Evolutionary conservation across 2,329 filamentous ascomycete genomes (phyloP).

Genomic region (Aschersonia sp.): DNA sequence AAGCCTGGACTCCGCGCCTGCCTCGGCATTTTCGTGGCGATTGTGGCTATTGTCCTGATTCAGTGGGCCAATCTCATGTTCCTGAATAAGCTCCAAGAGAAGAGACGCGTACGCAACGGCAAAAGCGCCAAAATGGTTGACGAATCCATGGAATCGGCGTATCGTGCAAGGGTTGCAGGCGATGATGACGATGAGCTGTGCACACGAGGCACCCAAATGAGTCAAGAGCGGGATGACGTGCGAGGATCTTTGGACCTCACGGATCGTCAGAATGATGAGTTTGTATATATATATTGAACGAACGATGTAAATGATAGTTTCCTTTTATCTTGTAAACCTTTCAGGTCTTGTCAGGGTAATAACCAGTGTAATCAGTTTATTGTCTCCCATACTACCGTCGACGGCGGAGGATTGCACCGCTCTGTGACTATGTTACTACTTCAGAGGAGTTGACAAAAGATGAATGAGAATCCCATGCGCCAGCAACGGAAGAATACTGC

Average conservation of each 20-base stretch:
- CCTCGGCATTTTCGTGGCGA: conserved; percentile 36
- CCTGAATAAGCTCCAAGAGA: conserved; percentile 42
- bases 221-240: conserved; percentile 22
- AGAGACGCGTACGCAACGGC: conserved; percentile 39
- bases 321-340: not conserved
- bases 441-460: too few relatives aligned
- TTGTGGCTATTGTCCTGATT: conserved; percentile 36
- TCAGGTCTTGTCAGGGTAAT: not conserved
- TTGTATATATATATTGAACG: conserved; percentile 43
- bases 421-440: too few relatives aligned
- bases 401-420: too few relatives aligned
- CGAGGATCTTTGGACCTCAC: conserved; percentile 46
- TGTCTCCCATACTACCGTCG: too few relatives aligned
- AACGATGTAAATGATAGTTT: not conserved
- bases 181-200: conserved; percentile 3
- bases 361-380: too few relatives aligned
- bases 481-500: too few relatives aligned
- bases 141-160: conserved; percentile 42
- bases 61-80: conserved; percentile 40
- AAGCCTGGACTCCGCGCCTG: conserved; percentile 40
- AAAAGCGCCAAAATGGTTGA: conserved; percentile 47
- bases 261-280: conserved; percentile 53
- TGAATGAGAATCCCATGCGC: too few relatives aligned
- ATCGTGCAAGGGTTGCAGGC: conserved; percentile 13
- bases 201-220: conserved; percentile 5